Evolutionary conservation across 257 asterid species (phyloP).

Genomic region (Solanum habrochaites): DNA sequence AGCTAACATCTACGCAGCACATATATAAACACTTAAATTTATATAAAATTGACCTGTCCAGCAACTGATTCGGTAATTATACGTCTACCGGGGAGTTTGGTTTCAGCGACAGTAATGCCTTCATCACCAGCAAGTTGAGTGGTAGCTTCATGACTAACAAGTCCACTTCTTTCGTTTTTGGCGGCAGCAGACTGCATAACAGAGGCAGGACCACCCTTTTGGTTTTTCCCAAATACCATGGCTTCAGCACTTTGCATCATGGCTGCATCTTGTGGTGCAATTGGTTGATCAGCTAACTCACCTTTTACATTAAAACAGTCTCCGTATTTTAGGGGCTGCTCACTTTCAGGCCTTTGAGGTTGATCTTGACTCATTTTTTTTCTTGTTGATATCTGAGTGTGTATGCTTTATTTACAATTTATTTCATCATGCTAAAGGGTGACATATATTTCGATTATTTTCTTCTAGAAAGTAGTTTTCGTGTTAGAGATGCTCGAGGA

Average conservation of each 20-base stretch:
- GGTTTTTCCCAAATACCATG: constrained; percentile 36
- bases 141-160: constrained; percentile 25
- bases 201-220: constrained; percentile 49
- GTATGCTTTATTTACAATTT: too few species aligned
- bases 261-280: constrained; percentile 62
- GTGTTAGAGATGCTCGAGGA: background rate
- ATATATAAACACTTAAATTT: too few species aligned
- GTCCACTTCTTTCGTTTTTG: constrained; percentile 39
- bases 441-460: background rate
- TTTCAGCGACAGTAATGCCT: constrained; percentile 38
- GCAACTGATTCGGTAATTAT: constrained; percentile 49
- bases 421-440: background rate
- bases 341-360: constrained; percentile 15
- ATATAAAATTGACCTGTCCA: constrained; percentile 15
- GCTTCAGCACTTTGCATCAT: constrained; percentile 55
- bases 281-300: constrained; percentile 37
- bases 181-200: constrained; percentile 56
- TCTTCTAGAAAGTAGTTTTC: background rate
- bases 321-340: constrained; percentile 36
- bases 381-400: too few species aligned
- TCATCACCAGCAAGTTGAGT: constrained; percentile 16
- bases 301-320: constrained; percentile 44
- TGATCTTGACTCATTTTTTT: constrained; percentile 45
- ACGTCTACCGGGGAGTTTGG: constrained; percentile 37
- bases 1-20: too few species aligned